Conservation (phyloP, 2,329 filamentous ascomycete genomes). For the Colletotrichum somersetense region DNA sequence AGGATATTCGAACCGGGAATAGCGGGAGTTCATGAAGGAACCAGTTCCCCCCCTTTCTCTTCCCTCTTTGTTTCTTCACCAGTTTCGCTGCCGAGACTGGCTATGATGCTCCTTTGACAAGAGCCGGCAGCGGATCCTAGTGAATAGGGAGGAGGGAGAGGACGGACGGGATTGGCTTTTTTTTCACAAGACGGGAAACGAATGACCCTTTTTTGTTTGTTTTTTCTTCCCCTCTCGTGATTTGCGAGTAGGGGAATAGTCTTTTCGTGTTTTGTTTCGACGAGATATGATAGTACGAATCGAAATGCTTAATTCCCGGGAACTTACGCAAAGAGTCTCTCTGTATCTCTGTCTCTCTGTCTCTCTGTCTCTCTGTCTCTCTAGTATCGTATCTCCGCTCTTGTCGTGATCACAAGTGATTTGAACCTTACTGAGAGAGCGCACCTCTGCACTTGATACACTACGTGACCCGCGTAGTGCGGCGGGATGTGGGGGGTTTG, state of each 20-base stretch:
- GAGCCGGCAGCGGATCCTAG: too few relatives aligned
- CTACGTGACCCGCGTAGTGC: background rate
- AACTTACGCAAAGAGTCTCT: background rate
- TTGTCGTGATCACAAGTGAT: background rate
- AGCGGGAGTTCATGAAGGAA: background rate
- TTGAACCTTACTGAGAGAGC: too few relatives aligned
- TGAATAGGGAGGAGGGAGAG: background rate
- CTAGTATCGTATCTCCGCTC: too few relatives aligned
- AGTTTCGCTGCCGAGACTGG: background rate
- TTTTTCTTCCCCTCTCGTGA: conserved; percentile 9
- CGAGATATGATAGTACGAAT: conserved; percentile 16
- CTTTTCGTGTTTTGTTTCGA: background rate
- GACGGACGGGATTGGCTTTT: background rate
- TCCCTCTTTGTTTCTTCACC: background rate
- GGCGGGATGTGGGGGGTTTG: background rate
- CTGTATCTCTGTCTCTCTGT: too few relatives aligned
- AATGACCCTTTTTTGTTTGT: too few relatives aligned
- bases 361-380: too few relatives aligned
- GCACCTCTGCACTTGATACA: background rate
- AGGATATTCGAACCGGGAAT: conserved; percentile 1
- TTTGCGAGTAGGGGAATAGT: conserved; percentile 17
- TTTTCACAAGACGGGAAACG: background rate
- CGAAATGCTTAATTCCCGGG: conserved; percentile 34
- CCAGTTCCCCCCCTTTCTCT: too few relatives aligned
- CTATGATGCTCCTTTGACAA: too few relatives aligned